Evolutionary conservation across 495 filamentous ascomycete genomes (phyloP).

Genomic region (Neohortaea acidophila): DNA sequence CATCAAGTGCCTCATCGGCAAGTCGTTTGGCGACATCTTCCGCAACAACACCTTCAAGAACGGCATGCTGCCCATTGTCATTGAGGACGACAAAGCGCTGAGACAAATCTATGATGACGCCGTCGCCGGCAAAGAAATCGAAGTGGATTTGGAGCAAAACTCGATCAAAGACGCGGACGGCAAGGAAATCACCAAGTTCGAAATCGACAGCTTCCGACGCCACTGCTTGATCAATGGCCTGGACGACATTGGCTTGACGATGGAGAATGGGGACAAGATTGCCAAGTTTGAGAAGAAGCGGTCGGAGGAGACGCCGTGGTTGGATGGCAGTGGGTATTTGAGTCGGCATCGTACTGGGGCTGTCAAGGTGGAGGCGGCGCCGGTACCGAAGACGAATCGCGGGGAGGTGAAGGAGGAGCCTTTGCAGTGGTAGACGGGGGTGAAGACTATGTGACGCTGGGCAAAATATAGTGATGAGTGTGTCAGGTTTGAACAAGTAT

Average conservation of each 20-base stretch:
- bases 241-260: slow-evolving; percentile 89
- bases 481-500: no score
- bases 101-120: slow-evolving; percentile 65
- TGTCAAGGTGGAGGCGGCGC: slow-evolving; percentile 63
- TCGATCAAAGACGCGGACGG: slow-evolving; percentile 62
- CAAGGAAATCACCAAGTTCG: slow-evolving; percentile 56
- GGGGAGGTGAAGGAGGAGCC: slow-evolving; percentile 77
- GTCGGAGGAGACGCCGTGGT: slow-evolving; percentile 69
- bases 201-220: slow-evolving; percentile 82
- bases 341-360: slow-evolving; percentile 48
- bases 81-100: slow-evolving; percentile 51
- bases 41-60: slow-evolving; percentile 99
- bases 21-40: slow-evolving; percentile 92
- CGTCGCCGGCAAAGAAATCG: slow-evolving; percentile 66
- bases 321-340: slow-evolving; percentile 79
- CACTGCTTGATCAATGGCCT: slow-evolving; percentile 90
- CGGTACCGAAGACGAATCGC: slow-evolving; percentile 80
- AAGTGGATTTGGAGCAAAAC: slow-evolving; percentile 81
- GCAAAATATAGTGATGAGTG: no score
- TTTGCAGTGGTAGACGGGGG: slow-evolving; percentile 60
- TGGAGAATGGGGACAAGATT: slow-evolving; percentile 85
- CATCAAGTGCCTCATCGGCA: slow-evolving; percentile 84
- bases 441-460: no score
- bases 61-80: slow-evolving; percentile 83
- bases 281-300: slow-evolving; percentile 63